Conservation (phyloP, 371 early-diverging fungal genomes). For the Chytridiales sp. region DNA sequence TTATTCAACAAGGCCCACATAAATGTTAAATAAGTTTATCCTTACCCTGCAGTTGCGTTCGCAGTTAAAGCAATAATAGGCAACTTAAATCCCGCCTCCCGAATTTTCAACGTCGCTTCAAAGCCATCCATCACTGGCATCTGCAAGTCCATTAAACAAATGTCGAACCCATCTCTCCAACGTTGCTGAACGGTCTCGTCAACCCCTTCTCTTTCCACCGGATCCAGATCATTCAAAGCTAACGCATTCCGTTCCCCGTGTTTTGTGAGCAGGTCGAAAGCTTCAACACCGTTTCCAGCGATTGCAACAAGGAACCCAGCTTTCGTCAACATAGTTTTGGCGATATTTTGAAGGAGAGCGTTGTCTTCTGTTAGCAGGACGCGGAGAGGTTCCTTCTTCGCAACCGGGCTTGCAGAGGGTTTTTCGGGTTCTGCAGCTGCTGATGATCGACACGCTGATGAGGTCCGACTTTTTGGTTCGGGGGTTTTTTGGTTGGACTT, state of each 20-base stretch:
- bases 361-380: conserved; percentile 38
- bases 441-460: conserved; percentile 14
- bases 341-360: conserved; percentile 26
- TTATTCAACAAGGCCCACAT: background rate
- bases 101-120: conserved; percentile 29
- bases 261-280: conserved; percentile 10
- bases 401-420: too few species aligned
- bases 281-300: conserved; percentile 29
- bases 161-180: too few species aligned
- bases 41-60: conserved; percentile 30
- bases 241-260: too few species aligned
- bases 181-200: too few species aligned
- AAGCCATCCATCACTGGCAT: conserved; percentile 43
- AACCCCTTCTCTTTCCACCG: conserved; percentile 14
- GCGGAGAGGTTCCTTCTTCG: conserved; percentile 20
- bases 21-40: background rate
- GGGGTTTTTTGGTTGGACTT: background rate
- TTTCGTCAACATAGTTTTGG: conserved; percentile 17
- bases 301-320: conserved; percentile 23
- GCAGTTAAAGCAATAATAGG: conserved; percentile 37
- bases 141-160: conserved; percentile 34
- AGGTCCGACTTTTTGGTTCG: conserved; percentile 10
- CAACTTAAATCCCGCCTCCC: conserved; percentile 18
- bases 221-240: too few species aligned
- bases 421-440: too few species aligned